Conservation (phyloP, 2,329 filamentous ascomycete species). For the Diaporthe sp. region DNA sequence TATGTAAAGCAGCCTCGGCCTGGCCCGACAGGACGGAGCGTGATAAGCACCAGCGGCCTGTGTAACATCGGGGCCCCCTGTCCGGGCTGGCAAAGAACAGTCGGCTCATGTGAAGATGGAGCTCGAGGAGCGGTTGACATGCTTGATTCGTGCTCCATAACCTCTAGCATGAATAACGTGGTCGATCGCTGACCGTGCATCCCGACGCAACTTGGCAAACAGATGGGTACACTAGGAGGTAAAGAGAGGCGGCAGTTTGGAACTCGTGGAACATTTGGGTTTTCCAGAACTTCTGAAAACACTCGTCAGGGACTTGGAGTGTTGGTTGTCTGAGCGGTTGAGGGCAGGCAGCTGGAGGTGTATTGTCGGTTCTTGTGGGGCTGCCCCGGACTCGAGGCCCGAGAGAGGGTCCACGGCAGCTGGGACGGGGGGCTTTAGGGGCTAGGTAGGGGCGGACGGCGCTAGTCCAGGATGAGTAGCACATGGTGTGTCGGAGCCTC, state of each 20-base stretch:
- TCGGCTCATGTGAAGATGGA: slow-evolving; percentile 26
- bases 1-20: slow-evolving; percentile 16
- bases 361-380: background rate
- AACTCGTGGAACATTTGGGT: slow-evolving; percentile 14
- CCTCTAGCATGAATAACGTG: background rate
- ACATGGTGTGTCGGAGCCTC: slow-evolving; percentile 36
- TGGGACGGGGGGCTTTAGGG: background rate
- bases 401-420: background rate
- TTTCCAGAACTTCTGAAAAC: slow-evolving; percentile 6
- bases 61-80: slow-evolving; percentile 8
- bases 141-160: slow-evolving; percentile 9
- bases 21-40: slow-evolving; percentile 8
- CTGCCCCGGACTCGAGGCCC: slow-evolving; percentile 5
- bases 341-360: background rate
- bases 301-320: background rate
- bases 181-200: background rate
- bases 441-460: background rate
- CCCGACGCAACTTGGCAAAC: slow-evolving; percentile 1
- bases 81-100: background rate
- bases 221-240: background rate
- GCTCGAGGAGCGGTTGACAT: background rate
- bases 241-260: background rate
- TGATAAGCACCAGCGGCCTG: background rate
- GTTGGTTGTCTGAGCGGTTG: background rate
- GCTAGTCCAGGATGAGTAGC: slow-evolving; percentile 36